Evolutionary conservation across 2,329 filamentous ascomycete genomes (phyloP), one percentile per base, ranked within the genome.

Genomic region (Colletotrichum truncatum): DNA sequence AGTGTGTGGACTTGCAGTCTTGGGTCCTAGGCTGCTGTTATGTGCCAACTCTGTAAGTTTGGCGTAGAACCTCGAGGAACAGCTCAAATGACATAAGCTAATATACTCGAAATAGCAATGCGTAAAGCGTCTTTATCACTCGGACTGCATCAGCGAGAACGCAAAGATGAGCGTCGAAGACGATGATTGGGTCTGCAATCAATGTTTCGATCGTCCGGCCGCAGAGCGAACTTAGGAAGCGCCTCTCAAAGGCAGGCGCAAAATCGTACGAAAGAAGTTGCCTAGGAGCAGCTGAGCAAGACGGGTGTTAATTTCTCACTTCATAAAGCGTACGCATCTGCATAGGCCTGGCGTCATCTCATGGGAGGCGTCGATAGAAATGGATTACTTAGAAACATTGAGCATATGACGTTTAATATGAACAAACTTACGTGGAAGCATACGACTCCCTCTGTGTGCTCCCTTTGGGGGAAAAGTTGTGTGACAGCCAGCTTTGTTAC

Each of bases 41-140:
- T 88, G 85, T 71, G 75, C 78, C 4, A 85, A 85, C 67, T 77
- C 81, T 75, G 84, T 86, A 72, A 75, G 78, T 11, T 12, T n/a
- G n/a, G n/a, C n/a, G n/a, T n/a, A n/a, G n/a, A n/a, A 18, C 54
- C 67, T 62, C 45, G 16, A 67, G 57, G 21, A 39, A 51, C 4
- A 55, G 41, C 62, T 70, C 38, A 69, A 25, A n/a, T 67, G 60
- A 36, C 45, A 12, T 34, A 45, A 36, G 34, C 54, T 58, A 21
- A 58, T 14, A 16, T 28, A 41, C n/a, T n/a, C 11, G 23, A 49
- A 51, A 62, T 38, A 87, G 83, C 61, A 70, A 41, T 86, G 84
- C 65, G 60, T 70, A 5, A 76, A 72, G 7, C 80, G 83, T 3
- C 70, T 85, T 1, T 86, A 85, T 61, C 85, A 88, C 68, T 76